Evolutionary conservation across 2,329 filamentous ascomycete genomes (phyloP).

Genomic region (Fonsecaea erecta): DNA sequence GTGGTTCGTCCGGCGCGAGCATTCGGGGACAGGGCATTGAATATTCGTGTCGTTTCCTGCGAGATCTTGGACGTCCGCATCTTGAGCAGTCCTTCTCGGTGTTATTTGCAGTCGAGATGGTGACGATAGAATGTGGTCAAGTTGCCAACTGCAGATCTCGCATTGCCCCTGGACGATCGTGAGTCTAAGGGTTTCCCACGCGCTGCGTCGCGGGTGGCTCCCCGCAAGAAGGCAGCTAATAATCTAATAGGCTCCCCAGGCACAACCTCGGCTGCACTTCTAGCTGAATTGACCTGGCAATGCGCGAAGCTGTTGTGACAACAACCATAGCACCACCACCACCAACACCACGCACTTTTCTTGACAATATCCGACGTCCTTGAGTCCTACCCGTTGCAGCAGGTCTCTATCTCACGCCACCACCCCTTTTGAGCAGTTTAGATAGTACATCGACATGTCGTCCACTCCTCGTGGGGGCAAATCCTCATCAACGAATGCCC

Average conservation of each 20-base stretch:
- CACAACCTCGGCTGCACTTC: constrained; percentile 13
- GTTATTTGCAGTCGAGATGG: not conserved
- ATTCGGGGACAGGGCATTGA: constrained; percentile 53
- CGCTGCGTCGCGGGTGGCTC: not conserved
- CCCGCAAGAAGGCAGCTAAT: not conserved
- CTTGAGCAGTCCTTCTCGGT: not conserved
- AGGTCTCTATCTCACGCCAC: not conserved
- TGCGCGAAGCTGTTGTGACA: constrained; percentile 3
- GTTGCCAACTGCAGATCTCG: not conserved
- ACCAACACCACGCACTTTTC: not conserved
- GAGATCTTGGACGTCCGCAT: constrained; percentile 66
- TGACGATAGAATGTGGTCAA: not conserved
- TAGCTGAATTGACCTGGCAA: not conserved
- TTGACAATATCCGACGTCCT: not conserved
- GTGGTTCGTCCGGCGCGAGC: constrained; percentile 53
- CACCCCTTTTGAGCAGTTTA: not conserved
- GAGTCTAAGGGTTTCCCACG: not conserved
- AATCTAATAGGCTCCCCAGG: not conserved
- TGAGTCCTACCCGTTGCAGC: not conserved
- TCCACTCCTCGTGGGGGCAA: constrained; percentile 19
- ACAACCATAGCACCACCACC: not conserved
- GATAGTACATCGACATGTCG: not conserved
- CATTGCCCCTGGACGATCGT: constrained; percentile 4
- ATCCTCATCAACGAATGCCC: constrained; percentile 42
- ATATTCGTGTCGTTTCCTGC: constrained; percentile 62